phyloP scores from a whole-genome alignment of 805 yeast species.

The Pichia scutulata region DNA sequence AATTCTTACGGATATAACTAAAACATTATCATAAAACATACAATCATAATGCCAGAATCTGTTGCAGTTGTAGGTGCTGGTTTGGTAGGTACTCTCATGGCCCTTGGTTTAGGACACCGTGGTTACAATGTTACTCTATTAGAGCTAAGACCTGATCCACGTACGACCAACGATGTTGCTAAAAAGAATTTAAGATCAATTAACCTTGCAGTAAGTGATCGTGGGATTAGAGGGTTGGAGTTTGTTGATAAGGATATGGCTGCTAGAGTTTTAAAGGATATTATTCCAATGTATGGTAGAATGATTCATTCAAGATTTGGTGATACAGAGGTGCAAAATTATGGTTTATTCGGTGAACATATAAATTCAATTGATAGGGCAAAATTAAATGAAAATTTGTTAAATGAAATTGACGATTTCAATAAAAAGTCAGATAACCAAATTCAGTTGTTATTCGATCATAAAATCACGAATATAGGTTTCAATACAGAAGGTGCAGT shows the following conservation, averaged over 20 bases:
- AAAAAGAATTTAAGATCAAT: constrained; percentile 50
- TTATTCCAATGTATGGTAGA: constrained; percentile 83
- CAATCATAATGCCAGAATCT: constrained; percentile 17
- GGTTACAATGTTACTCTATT: constrained; percentile 69
- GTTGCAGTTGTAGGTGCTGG: constrained; percentile 83
- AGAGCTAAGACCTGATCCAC: constrained; percentile 67
- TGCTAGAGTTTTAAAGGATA: constrained; percentile 43
- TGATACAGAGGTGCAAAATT: constrained; percentile 62
- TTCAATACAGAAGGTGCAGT: constrained; percentile 8
- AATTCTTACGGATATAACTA: no score
- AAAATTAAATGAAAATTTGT: constrained; percentile 52
- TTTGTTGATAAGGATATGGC: constrained; percentile 56
- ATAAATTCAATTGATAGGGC: constrained; percentile 83
- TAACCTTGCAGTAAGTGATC: constrained; percentile 78
- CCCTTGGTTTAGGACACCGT: constrained; percentile 65
- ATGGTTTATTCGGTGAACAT: constrained; percentile 75
- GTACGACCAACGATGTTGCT: constrained; percentile 20
- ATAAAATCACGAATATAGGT: constrained; percentile 41
- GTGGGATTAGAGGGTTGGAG: constrained; percentile 69
- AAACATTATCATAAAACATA: no score
- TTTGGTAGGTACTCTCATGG: constrained; percentile 77
- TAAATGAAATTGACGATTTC: constrained; percentile 54
- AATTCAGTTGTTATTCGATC: constrained; percentile 44
- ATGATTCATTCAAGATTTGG: constrained; percentile 74
- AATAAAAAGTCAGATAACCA: constrained; percentile 18